A percentile compares a stretch with the other conserved stretches of the same genome.
Conservation (phyloP, 2,329 filamentous ascomycete species). For the Cercospora zeina region DNA sequence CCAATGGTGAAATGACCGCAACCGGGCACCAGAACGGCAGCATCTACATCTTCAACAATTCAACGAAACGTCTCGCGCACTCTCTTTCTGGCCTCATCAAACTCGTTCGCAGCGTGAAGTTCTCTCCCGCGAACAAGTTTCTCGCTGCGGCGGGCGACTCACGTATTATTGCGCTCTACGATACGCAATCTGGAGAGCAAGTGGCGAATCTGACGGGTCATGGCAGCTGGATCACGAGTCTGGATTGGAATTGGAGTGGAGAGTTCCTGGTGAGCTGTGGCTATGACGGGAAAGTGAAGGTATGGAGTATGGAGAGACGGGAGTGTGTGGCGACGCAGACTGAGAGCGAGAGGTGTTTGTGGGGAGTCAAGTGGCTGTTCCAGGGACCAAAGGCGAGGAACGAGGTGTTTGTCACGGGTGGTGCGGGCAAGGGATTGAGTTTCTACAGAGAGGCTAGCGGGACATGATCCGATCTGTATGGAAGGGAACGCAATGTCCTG, state of each 20-base stretch:
- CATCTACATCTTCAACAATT: slow-evolving; percentile 93
- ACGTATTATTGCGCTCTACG: slow-evolving; percentile 84
- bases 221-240: slow-evolving; percentile 80
- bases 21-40: slow-evolving; percentile 90
- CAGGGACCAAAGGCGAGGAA: slow-evolving; percentile 59
- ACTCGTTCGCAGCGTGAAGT: slow-evolving; percentile 79
- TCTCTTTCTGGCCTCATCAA: slow-evolving; percentile 87
- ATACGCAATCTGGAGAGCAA: slow-evolving; percentile 88
- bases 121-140: slow-evolving; percentile 80
- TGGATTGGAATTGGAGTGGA: slow-evolving; percentile 92
- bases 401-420: slow-evolving; percentile 75
- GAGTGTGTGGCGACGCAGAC: slow-evolving; percentile 90
- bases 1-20: slow-evolving; percentile 80
- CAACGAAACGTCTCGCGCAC: slow-evolving; percentile 79
- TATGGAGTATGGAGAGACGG: slow-evolving; percentile 85
- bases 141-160: slow-evolving; percentile 90
- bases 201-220: slow-evolving; percentile 80
- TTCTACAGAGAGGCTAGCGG: slow-evolving; percentile 86
- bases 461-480: slow-evolving; percentile 43
- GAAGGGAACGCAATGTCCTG: background rate
- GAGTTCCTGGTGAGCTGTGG: slow-evolving; percentile 82
- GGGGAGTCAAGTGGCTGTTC: slow-evolving; percentile 81
- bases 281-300: slow-evolving; percentile 91
- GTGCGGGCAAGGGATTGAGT: slow-evolving; percentile 71
- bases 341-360: slow-evolving; percentile 78